phyloP scores from a whole-genome alignment of 1,284 basidiomycete genomes.

The Cryptococcus amylolentus region DNA sequence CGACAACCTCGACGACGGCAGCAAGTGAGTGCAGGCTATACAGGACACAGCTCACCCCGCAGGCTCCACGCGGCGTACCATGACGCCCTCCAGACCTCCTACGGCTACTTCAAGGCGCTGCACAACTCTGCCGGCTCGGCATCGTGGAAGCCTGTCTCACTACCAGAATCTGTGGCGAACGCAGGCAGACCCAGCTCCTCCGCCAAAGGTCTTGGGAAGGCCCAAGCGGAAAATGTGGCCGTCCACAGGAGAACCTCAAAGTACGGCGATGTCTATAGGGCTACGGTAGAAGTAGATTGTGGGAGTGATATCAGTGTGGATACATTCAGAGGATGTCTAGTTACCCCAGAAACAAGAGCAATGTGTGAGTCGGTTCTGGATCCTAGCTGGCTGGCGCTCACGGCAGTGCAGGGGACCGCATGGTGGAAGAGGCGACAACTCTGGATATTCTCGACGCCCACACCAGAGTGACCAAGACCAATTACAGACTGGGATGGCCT shows the following conservation, averaged over 20 bases:
- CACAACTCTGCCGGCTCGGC: conserved; percentile 43
- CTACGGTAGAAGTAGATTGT: conserved; percentile 72
- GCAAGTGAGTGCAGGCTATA: conserved; percentile 33
- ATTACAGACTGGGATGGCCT: conserved; percentile 92
- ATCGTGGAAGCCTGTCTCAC: conserved; percentile 49
- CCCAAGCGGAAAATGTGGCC: conserved; percentile 45
- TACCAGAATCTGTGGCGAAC: conserved; percentile 27
- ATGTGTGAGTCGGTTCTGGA: conserved; percentile 54
- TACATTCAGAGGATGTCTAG: conserved; percentile 75
- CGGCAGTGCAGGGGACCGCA: conserved; percentile 65
- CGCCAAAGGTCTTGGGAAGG: conserved; percentile 26
- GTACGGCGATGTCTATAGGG: conserved; percentile 74
- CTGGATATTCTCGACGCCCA: conserved; percentile 82
- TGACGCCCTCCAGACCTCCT: conserved; percentile 40
- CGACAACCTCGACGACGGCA: conserved; percentile 46
- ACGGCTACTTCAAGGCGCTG: conserved; percentile 46
- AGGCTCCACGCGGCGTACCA: conserved; percentile 49
- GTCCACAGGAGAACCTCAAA: conserved; percentile 51
- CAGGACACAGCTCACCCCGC: neutral
- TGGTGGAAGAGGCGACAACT: conserved; percentile 78
- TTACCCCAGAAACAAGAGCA: conserved; percentile 77
- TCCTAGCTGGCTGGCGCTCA: neutral
- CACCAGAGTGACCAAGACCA: conserved; percentile 81
- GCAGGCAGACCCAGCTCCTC: conserved; percentile 25
- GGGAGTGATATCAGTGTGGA: conserved; percentile 66